Base-by-base conservation (phyloP, 805 yeast species). In the Kazachstania africana region DNA sequence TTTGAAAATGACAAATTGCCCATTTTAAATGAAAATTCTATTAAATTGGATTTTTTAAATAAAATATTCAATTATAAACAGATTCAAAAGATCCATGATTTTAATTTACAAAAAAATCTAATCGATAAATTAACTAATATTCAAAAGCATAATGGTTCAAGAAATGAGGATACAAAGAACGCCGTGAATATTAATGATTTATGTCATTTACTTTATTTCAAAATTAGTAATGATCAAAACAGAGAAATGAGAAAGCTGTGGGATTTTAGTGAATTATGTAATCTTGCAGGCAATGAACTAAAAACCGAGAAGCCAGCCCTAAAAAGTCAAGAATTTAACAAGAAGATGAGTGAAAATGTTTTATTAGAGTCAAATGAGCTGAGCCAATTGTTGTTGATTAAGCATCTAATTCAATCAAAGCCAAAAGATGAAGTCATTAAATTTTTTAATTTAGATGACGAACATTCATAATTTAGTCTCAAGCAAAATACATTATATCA, bases 361-460 rank as follows among this genome's bases (percentile, higher is more conserved):
- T 6, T 6, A 9, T 9, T 23, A 9, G 33, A 31, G 28, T 13
- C 29, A 20, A 52, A 57, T 3, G 87, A 78, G 40, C 25, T 70
- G 1, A 47, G 57, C 3, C 75, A 75, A 31, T 59, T 81, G 17
- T 37, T 61, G 23, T 59, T 70, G 16, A 68, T 85, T 27, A 76
- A 72, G 45, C 59, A 63, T 43, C 56, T 87, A 31, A 66, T 87
- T 53, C 66, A 71, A 39, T 37, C 69, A 26, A 85, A 80, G 52
- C 94, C 94, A 1, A 68, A 69, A 42, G 82, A 74, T 4, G 67
- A 70, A 29, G 53, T 85, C 27, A 31, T 82, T 40, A 54, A 68
- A 27, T 78, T 83, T 49, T 62, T 84, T 35, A 59, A 59, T 35
- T 40, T 48, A n/a, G 33, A n/a, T n/a, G n/a, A n/a, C n/a, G n/a